Base-by-base conservation (phyloP, 495 filamentous ascomycete species). In the Massariosphaeria phaeospora region DNA sequence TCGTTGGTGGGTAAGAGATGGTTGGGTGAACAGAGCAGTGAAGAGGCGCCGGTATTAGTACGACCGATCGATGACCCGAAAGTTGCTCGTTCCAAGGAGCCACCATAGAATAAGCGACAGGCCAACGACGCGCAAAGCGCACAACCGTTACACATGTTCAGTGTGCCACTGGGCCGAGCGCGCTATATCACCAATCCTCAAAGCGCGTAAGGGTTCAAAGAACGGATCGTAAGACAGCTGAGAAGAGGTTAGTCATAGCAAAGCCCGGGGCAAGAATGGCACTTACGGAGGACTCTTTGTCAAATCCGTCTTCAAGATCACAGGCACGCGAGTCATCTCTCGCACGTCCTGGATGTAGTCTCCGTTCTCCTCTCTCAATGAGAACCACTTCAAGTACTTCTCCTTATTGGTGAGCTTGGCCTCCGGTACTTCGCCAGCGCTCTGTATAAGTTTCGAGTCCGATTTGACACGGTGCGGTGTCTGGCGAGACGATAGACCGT, bases 241-340 rank as follows among this genome's bases (percentile, higher is more conserved):
- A 25, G 63, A 15, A 65, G 12, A 59, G 35, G 27, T 51, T 48
- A 67, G 62, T 43, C 15, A 42, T 42, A 6, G 10, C 4, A 50
- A 3, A 11, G 8, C 48, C 33, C 43, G 49, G 5, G 1, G 24
- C 11, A 25, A 40, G 29, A 2, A 57, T 31, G 23, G 12, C 21
- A 87, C 91, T 76, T 85, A 97, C 88, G 93, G 93, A 73, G 93
- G 93, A 70, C 93, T 97, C 85, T 97, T 98, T 76, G 79, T 88
- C 63, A 98, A 79, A 72, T 98, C 93, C 29, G 93, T 98, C 83
- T 96, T 98, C 45, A 98, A 73, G 63, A 97, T 95, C 52, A 98
- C 87, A 2, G 93, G 93, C 44, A 98, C 88, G 49, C 90, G 79
- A 30, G 89, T 91, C 89, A 98, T 96, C 78, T 98, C 93, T 23